Evolutionary conservation across 208 protist genomes (phyloP).

Genomic region (Balamuthia mandrillaris): DNA sequence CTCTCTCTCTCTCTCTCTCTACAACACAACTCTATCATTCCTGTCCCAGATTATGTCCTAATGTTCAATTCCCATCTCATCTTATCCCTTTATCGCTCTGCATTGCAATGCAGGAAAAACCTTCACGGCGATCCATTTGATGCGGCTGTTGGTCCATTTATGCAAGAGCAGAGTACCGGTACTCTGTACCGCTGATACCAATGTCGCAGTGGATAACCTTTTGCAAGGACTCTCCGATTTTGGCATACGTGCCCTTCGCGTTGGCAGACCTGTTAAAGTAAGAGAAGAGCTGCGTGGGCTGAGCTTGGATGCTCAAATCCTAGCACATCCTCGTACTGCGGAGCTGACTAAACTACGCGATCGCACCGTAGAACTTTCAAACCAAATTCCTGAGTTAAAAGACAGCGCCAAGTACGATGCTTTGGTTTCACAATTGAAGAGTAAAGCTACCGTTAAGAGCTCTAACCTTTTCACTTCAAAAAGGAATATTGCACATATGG

Average conservation of each 20-base stretch:
- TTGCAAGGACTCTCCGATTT: background rate
- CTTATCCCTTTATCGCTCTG: no score
- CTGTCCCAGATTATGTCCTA: no score
- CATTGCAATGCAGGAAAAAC: background rate
- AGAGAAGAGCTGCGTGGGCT: constrained; percentile 1
- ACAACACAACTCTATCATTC: no score
- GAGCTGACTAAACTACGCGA: background rate
- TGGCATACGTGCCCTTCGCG: constrained; percentile 20
- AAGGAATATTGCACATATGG: no score
- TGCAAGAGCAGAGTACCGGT: background rate
- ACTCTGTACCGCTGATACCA: constrained; percentile 23
- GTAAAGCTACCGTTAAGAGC: no score
- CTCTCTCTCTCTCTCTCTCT: no score
- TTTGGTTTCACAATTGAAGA: no score
- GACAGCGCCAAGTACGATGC: no score
- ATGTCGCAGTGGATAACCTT: constrained; percentile 44
- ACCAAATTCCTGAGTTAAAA: no score
- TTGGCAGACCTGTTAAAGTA: constrained; percentile 31
- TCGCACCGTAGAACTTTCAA: background rate
- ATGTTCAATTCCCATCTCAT: background rate
- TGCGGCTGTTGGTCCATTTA: constrained; percentile 9
- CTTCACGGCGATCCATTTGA: constrained; percentile 1
- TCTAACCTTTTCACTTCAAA: no score
- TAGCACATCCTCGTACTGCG: background rate
- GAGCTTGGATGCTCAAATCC: constrained; percentile 4